Conservation (phyloP, 768 basidiomycete genomes). For the Fomitopsis pulvina region DNA sequence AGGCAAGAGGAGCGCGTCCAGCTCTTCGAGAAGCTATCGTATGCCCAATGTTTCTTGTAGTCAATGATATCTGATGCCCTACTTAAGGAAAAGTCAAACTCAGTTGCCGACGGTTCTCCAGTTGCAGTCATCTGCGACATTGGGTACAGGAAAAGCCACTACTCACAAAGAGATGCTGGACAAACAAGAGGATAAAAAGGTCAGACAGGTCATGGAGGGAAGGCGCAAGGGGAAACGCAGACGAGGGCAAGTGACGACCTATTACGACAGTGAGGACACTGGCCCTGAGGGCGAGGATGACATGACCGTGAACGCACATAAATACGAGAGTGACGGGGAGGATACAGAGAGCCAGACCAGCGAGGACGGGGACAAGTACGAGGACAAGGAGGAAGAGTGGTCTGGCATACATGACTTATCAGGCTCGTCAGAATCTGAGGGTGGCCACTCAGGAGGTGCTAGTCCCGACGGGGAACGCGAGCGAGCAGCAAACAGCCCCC, state of each 20-base stretch:
- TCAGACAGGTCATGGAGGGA: constrained; percentile 46
- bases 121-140: constrained; percentile 75
- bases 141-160: constrained; percentile 64
- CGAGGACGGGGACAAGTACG: constrained; percentile 9
- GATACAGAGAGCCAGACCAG: constrained; percentile 16
- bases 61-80: constrained; percentile 16
- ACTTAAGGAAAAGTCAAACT: constrained; percentile 68
- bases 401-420: constrained; percentile 14
- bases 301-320: constrained; percentile 25
- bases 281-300: constrained; percentile 27
- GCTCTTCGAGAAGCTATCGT: constrained; percentile 82
- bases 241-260: background rate
- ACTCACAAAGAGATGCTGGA: constrained; percentile 59
- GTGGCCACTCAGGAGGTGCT: constrained; percentile 10
- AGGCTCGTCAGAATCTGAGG: constrained; percentile 1
- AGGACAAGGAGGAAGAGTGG: constrained; percentile 19
- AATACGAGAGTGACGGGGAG: constrained; percentile 19
- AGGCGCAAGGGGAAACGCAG: constrained; percentile 44
- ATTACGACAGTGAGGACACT: constrained; percentile 6
- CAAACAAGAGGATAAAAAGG: constrained; percentile 51
- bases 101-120: constrained; percentile 48
- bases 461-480: constrained; percentile 11
- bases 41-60: constrained; percentile 23
- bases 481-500: constrained; percentile 18
- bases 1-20: constrained; percentile 80